A percentile compares a stretch with the other conserved stretches of the same genome.
These are phyloP conservation scores for Botrytis squamosa DNA, from an alignment of 2,329 filamentous ascomycete genomes.

Conservation along the genomic window DNA sequence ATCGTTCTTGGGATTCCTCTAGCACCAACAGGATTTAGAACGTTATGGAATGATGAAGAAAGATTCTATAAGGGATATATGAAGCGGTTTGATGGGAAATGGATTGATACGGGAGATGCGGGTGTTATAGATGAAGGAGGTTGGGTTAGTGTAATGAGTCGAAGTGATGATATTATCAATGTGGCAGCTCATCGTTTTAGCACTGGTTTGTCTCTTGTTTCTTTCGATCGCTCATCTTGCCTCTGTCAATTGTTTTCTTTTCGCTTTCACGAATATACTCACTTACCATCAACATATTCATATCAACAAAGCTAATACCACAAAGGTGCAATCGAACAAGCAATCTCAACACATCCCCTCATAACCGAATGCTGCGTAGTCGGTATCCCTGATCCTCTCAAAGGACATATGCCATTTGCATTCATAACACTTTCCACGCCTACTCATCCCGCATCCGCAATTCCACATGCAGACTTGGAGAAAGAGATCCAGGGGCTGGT, in stretches of 20 bases:
- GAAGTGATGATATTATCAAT: conserved; percentile 84
- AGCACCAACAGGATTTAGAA: conserved; percentile 82
- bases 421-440: conserved; percentile 67
- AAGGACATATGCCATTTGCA: conserved; percentile 89
- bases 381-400: conserved; percentile 78
- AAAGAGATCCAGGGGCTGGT: conserved; percentile 71
- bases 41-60: conserved; percentile 81
- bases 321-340: conserved; percentile 82
- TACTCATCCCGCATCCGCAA: conserved; percentile 51
- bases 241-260: background rate
- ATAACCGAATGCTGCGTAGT: conserved; percentile 86
- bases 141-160: conserved; percentile 63
- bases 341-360: conserved; percentile 74
- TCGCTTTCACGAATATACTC: background rate
- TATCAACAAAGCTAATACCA: background rate
- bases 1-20: conserved; percentile 82
- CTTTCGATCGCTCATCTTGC: background rate
- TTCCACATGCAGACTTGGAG: conserved; percentile 47
- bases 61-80: conserved; percentile 85
- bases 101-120: conserved; percentile 89
- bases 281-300: background rate
- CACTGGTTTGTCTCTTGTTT: conserved; percentile 59
- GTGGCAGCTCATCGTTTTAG: conserved; percentile 91
- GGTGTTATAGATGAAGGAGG: conserved; percentile 78
- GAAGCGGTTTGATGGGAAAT: conserved; percentile 75